Base-by-base conservation (phyloP, 1,139 yeast genomes). In the Lizanozyma gosingica region DNA sequence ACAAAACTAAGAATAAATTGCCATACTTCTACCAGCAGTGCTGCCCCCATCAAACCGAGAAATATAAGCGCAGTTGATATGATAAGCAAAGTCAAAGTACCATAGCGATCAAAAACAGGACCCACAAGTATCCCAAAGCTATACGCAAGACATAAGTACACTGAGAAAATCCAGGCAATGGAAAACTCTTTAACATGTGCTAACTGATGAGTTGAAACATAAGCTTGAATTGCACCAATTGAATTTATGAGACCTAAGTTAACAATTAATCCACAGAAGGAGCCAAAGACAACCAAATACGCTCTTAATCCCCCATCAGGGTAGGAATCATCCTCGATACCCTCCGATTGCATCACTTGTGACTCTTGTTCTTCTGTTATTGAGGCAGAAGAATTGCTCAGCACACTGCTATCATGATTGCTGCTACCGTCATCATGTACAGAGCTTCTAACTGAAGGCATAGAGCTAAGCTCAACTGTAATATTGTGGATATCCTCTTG, bases 1-100 rank as follows among this genome's bases (percentile, higher is more conserved):
- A 33, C 76, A 71, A 46, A 78, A 75, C 8, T 60, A 17, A 78
- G 50, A 34, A 79, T 65, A 48, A 80, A 79, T 39, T 79, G 83
- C 59, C 70, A 72, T 2, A 76, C 69, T 1, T 62, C 51, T 2
- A 59, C 59, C 51, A 78, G 66, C 44, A 64, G 68, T 2, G 78
- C 82, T 8, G 76, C 64, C 0, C 72, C 73, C 52, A 79, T 59
- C 4, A 77, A 50, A 0, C 83, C 82, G 2, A 58, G 60, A 18
- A 70, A 64, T 18, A 67, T 63, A 16, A 76, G 51, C 0, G 66
- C 36, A 0, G 75, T 59, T 1, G 83, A 80, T 2, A 57, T 45
- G 2, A 65, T 39, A 56, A 77, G 57, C 9, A 79, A 69, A 17
- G 51, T 51, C 14, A 60, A 55, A 8, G 76, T 62, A 2, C 82